Percentiles rank a stretch among this genome's conserved stretches.
These are phyloP conservation scores for Musa beccarii DNA, from an alignment of 176 grass and related monocot species.

Conservation along the genomic window DNA sequence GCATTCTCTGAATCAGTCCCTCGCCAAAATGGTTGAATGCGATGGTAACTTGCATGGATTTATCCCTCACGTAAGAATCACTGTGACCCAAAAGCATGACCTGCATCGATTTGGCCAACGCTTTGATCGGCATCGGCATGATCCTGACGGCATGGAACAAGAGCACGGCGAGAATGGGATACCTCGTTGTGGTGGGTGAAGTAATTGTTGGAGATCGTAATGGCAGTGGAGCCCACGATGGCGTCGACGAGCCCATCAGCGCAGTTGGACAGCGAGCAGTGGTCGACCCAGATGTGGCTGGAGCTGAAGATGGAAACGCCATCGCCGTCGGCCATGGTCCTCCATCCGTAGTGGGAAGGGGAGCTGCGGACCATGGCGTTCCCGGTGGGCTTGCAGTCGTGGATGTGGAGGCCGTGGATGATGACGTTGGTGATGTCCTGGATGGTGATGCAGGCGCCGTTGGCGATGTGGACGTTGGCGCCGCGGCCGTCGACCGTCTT, in stretches of 20 bases:
- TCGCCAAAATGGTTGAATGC: conserved; percentile 10
- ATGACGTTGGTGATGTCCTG: conserved; percentile 14
- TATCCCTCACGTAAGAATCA: conserved; percentile 3
- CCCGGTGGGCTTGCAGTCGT: conserved; percentile 6
- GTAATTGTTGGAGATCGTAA: conserved; percentile 12
- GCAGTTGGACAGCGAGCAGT: conserved; percentile 9
- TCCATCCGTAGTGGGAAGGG: neutral
- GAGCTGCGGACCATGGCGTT: conserved; percentile 10
- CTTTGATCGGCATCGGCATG: too few species aligned
- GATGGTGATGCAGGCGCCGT: conserved; percentile 1
- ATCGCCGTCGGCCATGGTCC: conserved; percentile 7
- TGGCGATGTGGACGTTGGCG: conserved; percentile 4
- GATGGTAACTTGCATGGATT: conserved; percentile 7
- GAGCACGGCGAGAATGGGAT: neutral
- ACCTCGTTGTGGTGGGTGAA: conserved; percentile 12
- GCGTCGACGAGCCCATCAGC: conserved; percentile 2
- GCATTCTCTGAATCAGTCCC: conserved; percentile 13
- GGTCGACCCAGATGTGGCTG: conserved; percentile 7
- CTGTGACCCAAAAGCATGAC: conserved; percentile 7
- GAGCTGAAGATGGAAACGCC: conserved; percentile 3
- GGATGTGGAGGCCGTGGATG: conserved; percentile 7
- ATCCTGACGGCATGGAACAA: too few species aligned
- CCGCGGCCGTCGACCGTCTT: conserved; percentile 6
- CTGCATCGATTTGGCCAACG: neutral
- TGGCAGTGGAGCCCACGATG: neutral